Evolutionary conservation across 2,329 filamentous ascomycete genomes (phyloP), one percentile per base, ranked within the genome.

Genomic region (Akanthomyces muscarius): DNA sequence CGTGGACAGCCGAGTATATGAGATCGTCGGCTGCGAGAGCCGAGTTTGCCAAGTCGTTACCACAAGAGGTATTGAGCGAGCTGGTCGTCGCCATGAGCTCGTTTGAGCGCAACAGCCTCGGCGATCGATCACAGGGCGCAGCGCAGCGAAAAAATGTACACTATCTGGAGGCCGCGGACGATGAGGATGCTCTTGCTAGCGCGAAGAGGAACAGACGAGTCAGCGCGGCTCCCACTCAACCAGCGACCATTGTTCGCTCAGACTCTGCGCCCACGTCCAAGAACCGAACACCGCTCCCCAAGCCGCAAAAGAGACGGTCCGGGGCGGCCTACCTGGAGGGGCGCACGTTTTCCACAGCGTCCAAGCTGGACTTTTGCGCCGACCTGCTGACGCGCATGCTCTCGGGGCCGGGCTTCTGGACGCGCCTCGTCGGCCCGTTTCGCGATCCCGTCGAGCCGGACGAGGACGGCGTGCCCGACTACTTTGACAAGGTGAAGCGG

Each of bases 1-100:
- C 78, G 13, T 88, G 86, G 86, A 83, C 84, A 1, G 85, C 84
- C 30, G 85, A 88, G 71, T 87, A 87, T 67, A 85, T 87, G 75
- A 76, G 83, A 48, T 82, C 82, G 0, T 85, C 83, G 4, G 80
- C 84, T 25, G 77, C 79, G 1, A 78, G 83, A 21, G 77, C 81
- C 10, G 82, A 85, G 64, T 87, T 87, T 68, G 85, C 83, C 50
- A 83, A 82, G 67, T 84, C 83, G 0, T 77, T 88, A 3, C 85
- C 86, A 0, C 82, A 87, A 65, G 83, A 86, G 67, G 83, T 88
- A 1, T 74, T 88, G 7, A 86, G 83, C 65, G 85, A 87, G 71
- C 78, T 88, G 6, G 85, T 88, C 0, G 80, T 88, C 2, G 77
- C 82, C 14, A 86, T 88, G 84, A 86, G 83, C 70, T 80, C 82